Base-by-base conservation (phyloP, 2,329 filamentous ascomycete species). In the Pestalotiopsis sp. region DNA sequence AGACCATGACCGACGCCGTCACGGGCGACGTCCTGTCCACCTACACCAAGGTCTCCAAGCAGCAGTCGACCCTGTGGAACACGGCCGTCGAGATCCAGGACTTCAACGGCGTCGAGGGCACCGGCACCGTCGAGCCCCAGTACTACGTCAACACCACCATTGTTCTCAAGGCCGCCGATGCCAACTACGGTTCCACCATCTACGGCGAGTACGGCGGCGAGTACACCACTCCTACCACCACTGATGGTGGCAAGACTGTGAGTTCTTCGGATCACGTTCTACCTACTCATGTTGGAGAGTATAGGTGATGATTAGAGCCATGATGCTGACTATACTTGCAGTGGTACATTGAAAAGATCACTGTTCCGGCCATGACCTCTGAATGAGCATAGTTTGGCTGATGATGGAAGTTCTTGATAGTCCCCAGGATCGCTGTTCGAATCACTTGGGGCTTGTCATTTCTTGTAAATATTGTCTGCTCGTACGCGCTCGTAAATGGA, bases 1-100 rank as follows among this genome's bases (percentile, higher is more conserved):
- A 65, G 49, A 65, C 64, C 64, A 65, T 65, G 64, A 65, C 41
- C 20, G 64, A 65, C 52, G 64, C 64, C 49, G 64, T 58, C 49
- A 65, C 64, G 31, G 64, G 64, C 64, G 27, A 55, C 23, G 41
- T 65, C 45, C 36, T 65, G n/a, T 65, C 64, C 13, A 58, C 64
- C 31, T 65, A 57, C 27, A 65, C 25, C 64, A 65, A 65, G 64
- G 49, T 58, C 64, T 65, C 64, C 49, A 65, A 55, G 64, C 64
- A 65, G 41, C 52, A 58, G 20, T 65, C 49, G 41, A 58, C 25
- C 20, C 49, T 57, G 17, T 65, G 64, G 64, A 58, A 58, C 25
- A 65, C 64, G 25, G 64, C 64, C 27, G 57, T 57, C 41, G 64
- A 65, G 64, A 12, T 55, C 6, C 45, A 65, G n/a, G 64, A 65